A percentile compares a stretch with the other conserved stretches of the same genome.
These are phyloP conservation scores for Ascochyta rabiei DNA, from an alignment of 2,329 filamentous ascomycete species.

Conservation along the genomic window DNA sequence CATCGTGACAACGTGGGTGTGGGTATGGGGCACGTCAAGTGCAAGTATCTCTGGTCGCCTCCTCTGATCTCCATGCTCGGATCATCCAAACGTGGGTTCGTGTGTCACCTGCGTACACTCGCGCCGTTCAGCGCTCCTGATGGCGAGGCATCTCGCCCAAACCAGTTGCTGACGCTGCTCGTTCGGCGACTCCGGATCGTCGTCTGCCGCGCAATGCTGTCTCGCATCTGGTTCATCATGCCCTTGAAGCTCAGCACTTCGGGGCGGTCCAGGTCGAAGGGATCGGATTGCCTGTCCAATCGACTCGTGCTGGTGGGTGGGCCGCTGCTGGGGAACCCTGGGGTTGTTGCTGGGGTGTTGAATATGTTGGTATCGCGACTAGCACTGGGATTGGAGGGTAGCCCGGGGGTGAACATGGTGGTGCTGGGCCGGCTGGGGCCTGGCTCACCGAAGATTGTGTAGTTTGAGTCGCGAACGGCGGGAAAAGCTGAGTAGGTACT, in stretches of 20 bases:
- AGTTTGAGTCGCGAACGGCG: slow-evolving; percentile 35
- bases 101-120: slow-evolving; percentile 10
- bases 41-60: background rate
- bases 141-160: slow-evolving; percentile 20
- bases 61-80: background rate
- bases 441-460: slow-evolving; percentile 42
- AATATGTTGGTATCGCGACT: slow-evolving; percentile 36
- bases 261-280: slow-evolving; percentile 50
- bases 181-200: slow-evolving; percentile 32
- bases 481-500: slow-evolving; percentile 17
- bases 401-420: slow-evolving; percentile 5
- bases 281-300: slow-evolving; percentile 47
- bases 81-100: background rate
- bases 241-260: slow-evolving; percentile 46
- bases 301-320: slow-evolving; percentile 17
- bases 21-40: slow-evolving; percentile 8
- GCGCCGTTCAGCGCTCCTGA: slow-evolving; percentile 27
- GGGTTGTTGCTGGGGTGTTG: slow-evolving; percentile 31
- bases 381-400: slow-evolving; percentile 7
- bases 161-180: slow-evolving; percentile 41
- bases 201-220: slow-evolving; percentile 37
- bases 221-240: slow-evolving; percentile 36
- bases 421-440: slow-evolving; percentile 41
- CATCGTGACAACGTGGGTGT: slow-evolving; percentile 19
- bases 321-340: slow-evolving; percentile 3